phyloP scores from a whole-genome alignment of 148 eudicot species.

The Dianthus caryophyllus region DNA sequence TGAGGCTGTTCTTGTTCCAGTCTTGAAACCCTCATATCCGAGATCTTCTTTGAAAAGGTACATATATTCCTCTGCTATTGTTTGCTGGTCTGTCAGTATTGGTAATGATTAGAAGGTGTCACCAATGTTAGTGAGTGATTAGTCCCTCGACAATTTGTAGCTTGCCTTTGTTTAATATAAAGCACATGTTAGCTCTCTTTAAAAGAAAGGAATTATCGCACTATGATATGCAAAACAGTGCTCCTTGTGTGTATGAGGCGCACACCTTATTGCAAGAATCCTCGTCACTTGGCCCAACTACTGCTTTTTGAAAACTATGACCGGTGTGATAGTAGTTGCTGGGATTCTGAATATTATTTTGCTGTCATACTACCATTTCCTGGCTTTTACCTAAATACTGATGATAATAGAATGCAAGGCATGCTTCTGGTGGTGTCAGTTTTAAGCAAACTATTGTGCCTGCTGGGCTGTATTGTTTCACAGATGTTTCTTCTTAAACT shows the following conservation, averaged over 20 bases:
- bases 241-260: neutral
- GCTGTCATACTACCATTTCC: neutral
- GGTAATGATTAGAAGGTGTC: neutral
- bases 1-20: slow-evolving; percentile 89
- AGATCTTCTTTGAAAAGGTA: slow-evolving; percentile 83
- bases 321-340: too few relatives aligned
- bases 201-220: too few relatives aligned
- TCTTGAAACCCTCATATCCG: slow-evolving; percentile 74
- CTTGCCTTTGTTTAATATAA: neutral
- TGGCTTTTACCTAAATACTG: neutral
- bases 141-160: neutral
- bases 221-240: too few relatives aligned
- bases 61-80: neutral
- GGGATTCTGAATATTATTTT: neutral
- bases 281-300: neutral
- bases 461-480: too few relatives aligned
- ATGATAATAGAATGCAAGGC: neutral
- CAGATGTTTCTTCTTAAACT: neutral
- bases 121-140: neutral
- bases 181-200: neutral
- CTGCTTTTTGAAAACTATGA: too few relatives aligned
- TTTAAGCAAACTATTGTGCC: neutral
- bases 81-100: slow-evolving; percentile 3
- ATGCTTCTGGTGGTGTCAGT: neutral
- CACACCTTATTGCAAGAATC: neutral